Evolutionary conservation across 2,329 filamentous ascomycete genomes (phyloP), one percentile per base, ranked within the genome.

Genomic region (Ilyonectria mors-panacis): DNA sequence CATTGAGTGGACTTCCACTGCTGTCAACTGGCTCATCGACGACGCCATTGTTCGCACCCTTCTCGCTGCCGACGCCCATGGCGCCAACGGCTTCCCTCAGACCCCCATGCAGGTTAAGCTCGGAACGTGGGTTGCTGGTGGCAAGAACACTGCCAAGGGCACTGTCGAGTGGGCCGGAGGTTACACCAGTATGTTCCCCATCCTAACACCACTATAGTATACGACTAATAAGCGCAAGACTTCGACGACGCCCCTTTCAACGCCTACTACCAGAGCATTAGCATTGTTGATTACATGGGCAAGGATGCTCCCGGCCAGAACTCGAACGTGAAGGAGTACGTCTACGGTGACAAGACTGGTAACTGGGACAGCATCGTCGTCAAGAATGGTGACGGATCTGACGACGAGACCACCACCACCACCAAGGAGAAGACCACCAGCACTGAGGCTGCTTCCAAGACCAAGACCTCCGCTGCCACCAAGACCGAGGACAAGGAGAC

Each of bases 101-200:
- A 93, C 91, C 10, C 92, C 92, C 56, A 91, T 92, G 88, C 88
- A 91, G 79, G 78, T 94, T 75, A 91, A 90, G 80, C 80, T 94
- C 51, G 92, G 92, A 70, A 87, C 88, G 72, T 93, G 91, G 91
- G 87, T 89, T 54, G 89, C 84, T 59, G 88, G 89, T 63, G 82
- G 86, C 74, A 80, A 82, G 66, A 79, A 82, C 70, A 92, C 93
- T 73, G 78, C 88, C 39, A 79, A 87, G 65, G 94, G 94, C 67
- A 96, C 94, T 37, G 92, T 94, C 67, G 72, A 87, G 66, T 92
- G 90, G 90, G 88, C 89, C 63, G 92, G 91, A 70, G 92, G 92
- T 67, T 77, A 77, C 73, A 81, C 83, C 70, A 42, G 68, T 68
- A 48, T n/a, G 65, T 58, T 17, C 1, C 13, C 8, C 19, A 7